Evolutionary conservation across 345 rosid genomes (phyloP).

Genomic region (Atalantia buxifolia): DNA sequence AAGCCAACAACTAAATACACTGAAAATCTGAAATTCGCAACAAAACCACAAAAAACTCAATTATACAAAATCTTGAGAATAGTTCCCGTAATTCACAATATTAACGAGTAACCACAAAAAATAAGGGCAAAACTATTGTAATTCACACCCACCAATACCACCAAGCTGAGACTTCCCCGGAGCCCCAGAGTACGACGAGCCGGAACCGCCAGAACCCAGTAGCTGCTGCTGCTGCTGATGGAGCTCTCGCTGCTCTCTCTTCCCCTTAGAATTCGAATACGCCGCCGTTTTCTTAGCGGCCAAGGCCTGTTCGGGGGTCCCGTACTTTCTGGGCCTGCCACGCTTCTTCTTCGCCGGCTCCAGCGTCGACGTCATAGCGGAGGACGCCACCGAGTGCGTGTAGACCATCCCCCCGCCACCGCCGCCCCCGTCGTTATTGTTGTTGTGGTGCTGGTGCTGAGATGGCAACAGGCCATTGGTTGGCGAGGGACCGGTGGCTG

Average conservation of each 20-base stretch:
- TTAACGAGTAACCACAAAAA: conserved; percentile 8
- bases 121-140: not conserved
- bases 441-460: conserved; percentile 9
- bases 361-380: conserved; percentile 52
- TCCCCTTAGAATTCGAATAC: conserved; percentile 39
- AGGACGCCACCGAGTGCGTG: conserved; percentile 62
- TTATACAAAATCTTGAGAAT: not conserved
- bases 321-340: conserved; percentile 96
- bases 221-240: conserved; percentile 23
- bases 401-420: conserved; percentile 27
- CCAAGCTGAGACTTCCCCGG: conserved; percentile 33
- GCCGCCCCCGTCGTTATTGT: not conserved
- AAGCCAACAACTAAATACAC: not conserved
- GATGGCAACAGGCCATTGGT: conserved; percentile 64
- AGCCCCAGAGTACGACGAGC: conserved; percentile 30
- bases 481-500: conserved; percentile 38
- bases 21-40: not conserved
- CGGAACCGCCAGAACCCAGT: conserved; percentile 23
- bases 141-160: conserved; percentile 35
- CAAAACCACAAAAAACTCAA: not conserved
- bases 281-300: conserved; percentile 85
- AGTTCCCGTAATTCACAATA: not conserved
- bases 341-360: conserved; percentile 75
- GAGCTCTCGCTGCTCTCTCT: conserved; percentile 33
- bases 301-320: conserved; percentile 83